phyloP scores from a whole-genome alignment of 2,329 filamentous ascomycete genomes.

The Canariomyces notabilis region DNA sequence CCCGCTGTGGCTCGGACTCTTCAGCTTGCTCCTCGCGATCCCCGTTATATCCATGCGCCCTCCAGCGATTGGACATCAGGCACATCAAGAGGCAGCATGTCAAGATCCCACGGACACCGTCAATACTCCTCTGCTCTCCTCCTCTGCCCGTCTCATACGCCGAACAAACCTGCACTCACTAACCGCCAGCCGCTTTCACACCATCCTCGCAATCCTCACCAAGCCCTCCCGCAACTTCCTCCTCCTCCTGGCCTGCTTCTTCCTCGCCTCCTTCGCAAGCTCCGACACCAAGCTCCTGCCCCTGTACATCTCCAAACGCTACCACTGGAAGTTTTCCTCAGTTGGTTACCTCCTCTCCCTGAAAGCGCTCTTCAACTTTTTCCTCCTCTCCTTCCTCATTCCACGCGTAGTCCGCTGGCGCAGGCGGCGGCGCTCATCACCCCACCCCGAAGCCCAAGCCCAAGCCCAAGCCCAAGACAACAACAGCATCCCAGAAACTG shows the following conservation, averaged over 20 bases:
- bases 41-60: conserved; percentile 31
- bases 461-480: background rate
- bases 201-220: conserved; percentile 22
- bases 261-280: conserved; percentile 45
- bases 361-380: conserved; percentile 46
- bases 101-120: conserved; percentile 34
- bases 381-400: conserved; percentile 38
- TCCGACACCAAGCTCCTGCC: conserved; percentile 47
- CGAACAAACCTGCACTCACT: conserved; percentile 30
- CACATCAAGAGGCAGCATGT: background rate
- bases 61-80: background rate
- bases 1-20: conserved; percentile 39
- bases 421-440: too few species aligned
- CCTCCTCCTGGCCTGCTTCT: conserved; percentile 40
- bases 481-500: conserved; percentile 15
- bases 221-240: conserved; percentile 33
- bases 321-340: conserved; percentile 41
- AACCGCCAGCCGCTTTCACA: conserved; percentile 27
- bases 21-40: conserved; percentile 32
- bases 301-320: conserved; percentile 47
- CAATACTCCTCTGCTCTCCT: conserved; percentile 30
- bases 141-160: conserved; percentile 8
- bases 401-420: conserved; percentile 27
- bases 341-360: conserved; percentile 45
- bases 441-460: background rate